Base-by-base conservation (phyloP, 305 asterid species). In the Solanum hybrid region DNA sequence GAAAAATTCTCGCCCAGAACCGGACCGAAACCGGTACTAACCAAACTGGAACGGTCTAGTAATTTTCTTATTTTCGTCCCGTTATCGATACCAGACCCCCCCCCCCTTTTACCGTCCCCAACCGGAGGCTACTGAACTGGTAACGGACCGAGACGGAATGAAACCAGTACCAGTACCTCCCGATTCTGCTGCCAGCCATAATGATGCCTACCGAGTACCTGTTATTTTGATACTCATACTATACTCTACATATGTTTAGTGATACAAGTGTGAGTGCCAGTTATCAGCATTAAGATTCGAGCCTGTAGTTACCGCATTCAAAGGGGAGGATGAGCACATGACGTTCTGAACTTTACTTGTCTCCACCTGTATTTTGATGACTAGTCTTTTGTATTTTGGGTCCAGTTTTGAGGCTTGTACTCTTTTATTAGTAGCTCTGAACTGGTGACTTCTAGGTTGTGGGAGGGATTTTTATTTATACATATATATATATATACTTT, bases 281-380 rank as follows among this genome's bases (percentile, higher is more conserved):
- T 16, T 51, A 51, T 6, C 67, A 16, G 0, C 0, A 0, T 51
- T 16, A 4, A 51, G 22, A 51, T 16, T 51, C 10, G 67, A 51
- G 2, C 67, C 2, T 1, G 0, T 3, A 16, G 67, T 6, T 16
- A 6, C 10, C 4, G 2, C 9, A 16, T 51, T 51, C 4, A 0
- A 10, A 51, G 67, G n/a, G 4, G 22, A 51, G n/a, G n/a, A 18
- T 51, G 67, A 6, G 67, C n/a, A 51, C 67, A 16, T 51, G n/a
- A 6, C 64, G 4, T 18, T 51, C 9, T 51, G n/a, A 8, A 51
- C 3, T 6, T 16, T 51, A 16, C 2, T 0, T 51, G 4, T 1
- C 64, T 51, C 64, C 64, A 5, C 8, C 22, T 14, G 22, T 51
- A 51, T 51, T 14, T 42, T 42, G 64, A 16, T 51, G 67, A 18